phyloP scores from a whole-genome alignment of 2,329 filamentous ascomycete genomes.

The Cordyceps cicadae region DNA sequence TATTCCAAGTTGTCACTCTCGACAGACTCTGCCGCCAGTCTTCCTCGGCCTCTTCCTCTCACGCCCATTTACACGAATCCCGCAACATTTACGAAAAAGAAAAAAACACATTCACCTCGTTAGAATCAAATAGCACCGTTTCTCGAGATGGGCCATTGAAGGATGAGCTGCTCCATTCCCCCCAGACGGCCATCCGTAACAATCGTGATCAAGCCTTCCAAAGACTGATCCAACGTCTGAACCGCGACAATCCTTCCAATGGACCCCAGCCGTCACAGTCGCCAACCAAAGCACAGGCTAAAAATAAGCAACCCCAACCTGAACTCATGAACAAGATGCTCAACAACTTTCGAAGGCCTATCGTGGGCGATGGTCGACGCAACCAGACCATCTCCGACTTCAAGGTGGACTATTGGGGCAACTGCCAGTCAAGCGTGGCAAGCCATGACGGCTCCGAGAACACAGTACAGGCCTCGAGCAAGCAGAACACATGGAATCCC shows the following conservation, averaged over 20 bases:
- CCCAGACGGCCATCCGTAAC: constrained; percentile 1
- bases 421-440: background rate
- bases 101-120: background rate
- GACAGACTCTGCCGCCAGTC: background rate
- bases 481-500: constrained; percentile 22
- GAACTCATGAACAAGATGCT: background rate
- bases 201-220: constrained; percentile 4
- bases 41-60: background rate
- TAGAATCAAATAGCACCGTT: background rate
- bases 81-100: background rate
- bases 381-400: constrained; percentile 9
- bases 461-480: background rate
- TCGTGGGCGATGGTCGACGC: background rate
- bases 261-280: background rate
- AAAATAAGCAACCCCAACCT: background rate
- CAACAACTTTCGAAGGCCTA: background rate
- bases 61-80: background rate
- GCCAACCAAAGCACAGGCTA: background rate
- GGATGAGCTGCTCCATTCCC: background rate
- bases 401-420: constrained; percentile 5
- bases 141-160: background rate
- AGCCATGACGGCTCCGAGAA: background rate
- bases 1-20: background rate
- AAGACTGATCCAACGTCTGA: constrained; percentile 1
- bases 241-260: background rate